Evolutionary conservation across 371 early-diverging fungal species (phyloP), one percentile per base, ranked within the genome.

Genomic region (Rhizopus delemar): DNA sequence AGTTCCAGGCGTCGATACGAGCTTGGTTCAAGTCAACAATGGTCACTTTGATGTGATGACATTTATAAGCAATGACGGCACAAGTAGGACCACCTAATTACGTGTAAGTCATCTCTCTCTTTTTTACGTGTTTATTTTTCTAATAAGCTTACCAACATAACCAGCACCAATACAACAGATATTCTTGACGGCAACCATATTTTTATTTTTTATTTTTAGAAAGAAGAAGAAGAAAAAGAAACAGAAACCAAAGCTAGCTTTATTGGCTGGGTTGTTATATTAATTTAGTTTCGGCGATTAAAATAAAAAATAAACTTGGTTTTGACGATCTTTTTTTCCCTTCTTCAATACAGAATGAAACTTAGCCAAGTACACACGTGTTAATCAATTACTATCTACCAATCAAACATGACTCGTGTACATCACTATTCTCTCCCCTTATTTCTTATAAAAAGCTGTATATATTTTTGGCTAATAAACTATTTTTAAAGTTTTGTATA

Each of bases 161-260:
- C 96, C 96, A 64, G 96, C 96, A 66, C 96, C 96, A 68, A 96
- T 90, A 72, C 94, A 96, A 77, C 90, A 88, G 41, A 87, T 82
- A 67, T 80, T 83, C 74, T 80, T 84, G 58, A 86, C 82, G 57
- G 59, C 65, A 51, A 72, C 68, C 74, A 75, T 74, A 41, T 43
- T 58, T 48, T 16, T 32, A 45, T 11, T 5, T 3, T 11, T 45
- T 60, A 38, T 41, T 49, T 60, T 62, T 51, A 4, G 5, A 35
- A 49, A 35, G 53, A 34, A 43, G 15, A 55, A 45, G 12, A 52
- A 39, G 50, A 49, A 29, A 39, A 57, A 34, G 15, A 39, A 46
- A 53, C 12, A 50, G 39, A 49, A 58, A 54, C 31, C 22, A 29
- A 28, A 9, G 8, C 48, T 31, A 29, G 29, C 48, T 48, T 48